phyloP scores from a whole-genome alignment of 768 basidiomycete species.

The Melanogaster broomeanus region DNA sequence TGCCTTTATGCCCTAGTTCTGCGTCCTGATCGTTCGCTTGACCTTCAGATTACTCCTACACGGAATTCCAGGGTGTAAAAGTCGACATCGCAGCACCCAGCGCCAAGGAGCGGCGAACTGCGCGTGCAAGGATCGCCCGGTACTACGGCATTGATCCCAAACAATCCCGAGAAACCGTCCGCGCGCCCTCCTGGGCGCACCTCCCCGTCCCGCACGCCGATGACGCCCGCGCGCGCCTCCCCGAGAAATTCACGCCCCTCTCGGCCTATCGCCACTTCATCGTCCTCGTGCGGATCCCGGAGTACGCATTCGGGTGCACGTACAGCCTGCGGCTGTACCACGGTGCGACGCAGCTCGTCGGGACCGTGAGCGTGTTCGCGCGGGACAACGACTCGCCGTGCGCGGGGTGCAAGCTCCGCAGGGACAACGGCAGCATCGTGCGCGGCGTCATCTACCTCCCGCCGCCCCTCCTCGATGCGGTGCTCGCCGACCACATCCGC shows the following conservation, averaged over 20 bases:
- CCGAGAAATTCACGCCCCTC: constrained; percentile 15
- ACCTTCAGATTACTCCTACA: constrained; percentile 28
- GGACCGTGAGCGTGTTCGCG: constrained; percentile 23
- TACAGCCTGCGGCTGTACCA: constrained; percentile 25
- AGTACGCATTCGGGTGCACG: constrained; percentile 23
- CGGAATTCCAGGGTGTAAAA: constrained; percentile 24
- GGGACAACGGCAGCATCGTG: constrained; percentile 13
- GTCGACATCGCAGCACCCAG: constrained; percentile 19
- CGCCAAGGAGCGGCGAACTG: constrained; percentile 15
- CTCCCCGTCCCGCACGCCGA: constrained; percentile 9
- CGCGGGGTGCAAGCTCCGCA: constrained; percentile 22
- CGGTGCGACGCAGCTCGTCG: constrained; percentile 14
- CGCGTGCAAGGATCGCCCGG: constrained; percentile 20
- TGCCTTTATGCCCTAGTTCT: not conserved
- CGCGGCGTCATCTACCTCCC: constrained; percentile 28
- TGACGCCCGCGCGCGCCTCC: constrained; percentile 6
- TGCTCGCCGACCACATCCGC: constrained; percentile 11
- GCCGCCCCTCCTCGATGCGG: constrained; percentile 16
- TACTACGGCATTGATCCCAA: constrained; percentile 27
- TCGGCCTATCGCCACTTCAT: constrained; percentile 25
- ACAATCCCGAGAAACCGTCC: not conserved
- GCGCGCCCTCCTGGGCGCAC: not conserved
- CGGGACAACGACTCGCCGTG: constrained; percentile 24
- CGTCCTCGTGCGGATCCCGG: constrained; percentile 23
- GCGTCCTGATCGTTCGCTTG: not conserved